phyloP scores from a whole-genome alignment of 495 filamentous ascomycete genomes.

The Tricharina praecox region DNA sequence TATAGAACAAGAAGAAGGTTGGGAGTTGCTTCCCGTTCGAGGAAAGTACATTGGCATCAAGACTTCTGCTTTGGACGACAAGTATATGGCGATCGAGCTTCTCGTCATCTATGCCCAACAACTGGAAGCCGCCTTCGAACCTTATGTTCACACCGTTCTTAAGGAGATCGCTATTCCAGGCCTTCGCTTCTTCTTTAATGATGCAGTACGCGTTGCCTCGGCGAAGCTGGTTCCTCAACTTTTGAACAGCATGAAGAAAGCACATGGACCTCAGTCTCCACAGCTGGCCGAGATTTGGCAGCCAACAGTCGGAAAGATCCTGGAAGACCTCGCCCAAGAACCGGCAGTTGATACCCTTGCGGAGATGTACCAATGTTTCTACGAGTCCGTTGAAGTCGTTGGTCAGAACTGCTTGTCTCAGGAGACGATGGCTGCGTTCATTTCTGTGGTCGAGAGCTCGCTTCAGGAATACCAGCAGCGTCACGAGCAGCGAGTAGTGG shows the following conservation, averaged over 20 bases:
- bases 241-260: conserved; percentile 82
- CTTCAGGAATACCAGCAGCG: conserved; percentile 83
- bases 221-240: conserved; percentile 91
- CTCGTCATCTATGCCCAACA: conserved; percentile 94
- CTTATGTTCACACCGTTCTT: conserved; percentile 84
- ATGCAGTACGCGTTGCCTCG: conserved; percentile 87
- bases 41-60: conserved; percentile 98
- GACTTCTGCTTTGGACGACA: conserved; percentile 90
- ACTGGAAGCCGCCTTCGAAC: conserved; percentile 76
- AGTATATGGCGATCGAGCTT: conserved; percentile 96
- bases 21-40: conserved; percentile 91
- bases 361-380: conserved; percentile 99
- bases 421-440: conserved; percentile 70
- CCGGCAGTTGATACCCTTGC: conserved; percentile 91
- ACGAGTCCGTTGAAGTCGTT: conserved; percentile 91
- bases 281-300: conserved; percentile 68
- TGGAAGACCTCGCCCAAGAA: conserved; percentile 78
- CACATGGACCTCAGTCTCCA: conserved; percentile 57
- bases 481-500: conserved; percentile 61
- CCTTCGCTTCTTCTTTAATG: conserved; percentile 97
- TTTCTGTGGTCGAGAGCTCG: conserved; percentile 62
- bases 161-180: conserved; percentile 90
- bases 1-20: conserved; percentile 88
- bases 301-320: conserved; percentile 69
- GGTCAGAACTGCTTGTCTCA: conserved; percentile 62